Base-by-base conservation (phyloP, 371 early-diverging fungal species). In the Mucor indicus region DNA sequence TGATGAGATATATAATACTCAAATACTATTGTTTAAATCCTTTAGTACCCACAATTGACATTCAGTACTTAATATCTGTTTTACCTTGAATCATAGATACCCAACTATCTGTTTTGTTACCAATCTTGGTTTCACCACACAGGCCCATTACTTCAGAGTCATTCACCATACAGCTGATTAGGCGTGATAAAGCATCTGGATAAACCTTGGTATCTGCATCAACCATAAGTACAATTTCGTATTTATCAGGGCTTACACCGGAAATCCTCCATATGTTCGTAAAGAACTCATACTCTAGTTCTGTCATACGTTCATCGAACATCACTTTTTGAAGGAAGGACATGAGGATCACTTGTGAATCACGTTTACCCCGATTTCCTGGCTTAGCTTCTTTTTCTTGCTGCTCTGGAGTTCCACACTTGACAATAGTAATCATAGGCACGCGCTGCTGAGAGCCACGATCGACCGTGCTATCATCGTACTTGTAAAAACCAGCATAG, bases 301-400 rank as follows among this genome's bases (percentile, higher is more conserved):
- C 83, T 0, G 95, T 94, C 92, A 99, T 88, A 27, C 96, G 86
- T 61, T 95, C 95, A 41, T 94, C 85, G 73, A 93, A 96, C 67
- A 92, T 84, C 40, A 96, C 87, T 49, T 91, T 89, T 56, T 89
- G 85, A 67, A 98, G 82, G 79, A 98, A 98, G 19, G 86, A 80
- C 98, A 98, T 98, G 29, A 98, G 64, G 44, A 99, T 83, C 40
- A 99, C 87, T 69, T 99, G 99, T 23, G 94, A 93, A 63, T 99
- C 99, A 49, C 99, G 86, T 71, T 98, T 99, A 46, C 99, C 99
- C 40, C 99, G 80, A 67, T 99, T 97, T 16, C 96, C 96, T 0
- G 93, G 87, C 60, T 91, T 90, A n/a, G 77, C 61, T 56, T 76
- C 60, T 53, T 72, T 62, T 8, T 68, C 61, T 20, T 46, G 35